Base-by-base conservation (phyloP, 176 grass and related monocot species). In the Puya raimondii region DNA sequence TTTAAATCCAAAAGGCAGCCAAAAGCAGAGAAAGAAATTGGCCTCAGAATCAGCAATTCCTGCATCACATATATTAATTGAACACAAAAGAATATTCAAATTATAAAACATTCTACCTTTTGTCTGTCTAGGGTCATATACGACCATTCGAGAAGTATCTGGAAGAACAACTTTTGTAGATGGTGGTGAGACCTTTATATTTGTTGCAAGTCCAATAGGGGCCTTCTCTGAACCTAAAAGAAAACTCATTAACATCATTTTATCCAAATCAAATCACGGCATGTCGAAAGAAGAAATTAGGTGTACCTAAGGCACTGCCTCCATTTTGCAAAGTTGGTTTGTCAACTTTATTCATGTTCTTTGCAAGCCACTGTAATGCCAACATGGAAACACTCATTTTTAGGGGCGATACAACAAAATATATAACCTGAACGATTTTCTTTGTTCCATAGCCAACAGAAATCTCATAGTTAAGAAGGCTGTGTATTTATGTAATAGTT, bases 101-200 rank as follows among this genome's bases (percentile, higher is more conserved):
- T 42, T 42, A 42, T 57, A 75, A 71, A 65, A 61, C 49, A 6
- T 72, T 76, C 65, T 87, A 97, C 93, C 89, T 90, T 90, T 84
- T 50, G 83, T 80, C 70, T 92, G 89, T 81, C 86, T 83, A 72
- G 93, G 93, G 68, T 97, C 89, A 81, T 97, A 97, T 52, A 97
- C 80, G 57, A 92, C 66, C 93, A 97, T 97, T 70, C 80, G 79
- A 58, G 93, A 92, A 81, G 61, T 85, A 81, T 97, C 93, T 42
- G 93, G 93, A 83, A 70, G 82, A 70, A 88, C 71, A 76, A 90
- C 27, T 75, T 87, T 90, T 66, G 71, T 63, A 85, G 86, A 83
- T 61, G 64, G 76, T 6, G 81, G 69, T 47, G 69, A 42, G 25
- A 71, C 68, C 67, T 79, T 85, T 18, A 61, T 64, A 67, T 78